These are phyloP conservation scores for Zizania latifolia DNA, from an alignment of 176 grass and related monocot species.

Conservation along the genomic window DNA sequence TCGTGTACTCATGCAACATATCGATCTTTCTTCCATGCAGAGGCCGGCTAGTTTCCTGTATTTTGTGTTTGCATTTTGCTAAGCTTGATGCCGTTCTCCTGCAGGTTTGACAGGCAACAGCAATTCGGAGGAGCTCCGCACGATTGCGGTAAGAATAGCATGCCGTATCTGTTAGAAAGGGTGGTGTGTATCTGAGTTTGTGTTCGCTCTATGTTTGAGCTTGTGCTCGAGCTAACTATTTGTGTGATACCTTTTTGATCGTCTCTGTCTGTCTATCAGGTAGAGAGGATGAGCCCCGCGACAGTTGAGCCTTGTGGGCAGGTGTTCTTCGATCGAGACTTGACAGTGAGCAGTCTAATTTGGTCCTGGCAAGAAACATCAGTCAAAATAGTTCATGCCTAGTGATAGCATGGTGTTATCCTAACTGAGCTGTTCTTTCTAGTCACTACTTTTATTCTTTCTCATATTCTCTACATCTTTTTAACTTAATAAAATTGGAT, in stretches of 20 bases:
- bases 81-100: background rate
- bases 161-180: background rate
- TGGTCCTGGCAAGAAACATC: background rate
- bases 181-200: background rate
- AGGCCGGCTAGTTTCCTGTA: background rate
- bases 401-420: slow-evolving; percentile 44
- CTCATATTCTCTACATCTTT: rapidly evolving
- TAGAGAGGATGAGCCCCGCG: background rate
- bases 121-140: background rate
- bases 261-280: slow-evolving; percentile 1
- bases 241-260: background rate
- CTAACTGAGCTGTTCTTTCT: slow-evolving; percentile 66
- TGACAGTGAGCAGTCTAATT: rapidly evolving
- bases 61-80: background rate
- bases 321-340: background rate
- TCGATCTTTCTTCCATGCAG: background rate
- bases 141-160: slow-evolving; percentile 6
- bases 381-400: background rate
- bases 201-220: background rate
- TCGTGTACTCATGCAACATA: background rate
- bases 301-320: background rate
- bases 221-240: background rate
- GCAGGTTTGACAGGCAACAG: slow-evolving; percentile 4
- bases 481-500: rapidly evolving
- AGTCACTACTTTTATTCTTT: background rate